Percentiles rank a stretch among this genome's conserved stretches.
Conservation (phyloP, 495 filamentous ascomycete genomes). For the Monascus purpureus region DNA sequence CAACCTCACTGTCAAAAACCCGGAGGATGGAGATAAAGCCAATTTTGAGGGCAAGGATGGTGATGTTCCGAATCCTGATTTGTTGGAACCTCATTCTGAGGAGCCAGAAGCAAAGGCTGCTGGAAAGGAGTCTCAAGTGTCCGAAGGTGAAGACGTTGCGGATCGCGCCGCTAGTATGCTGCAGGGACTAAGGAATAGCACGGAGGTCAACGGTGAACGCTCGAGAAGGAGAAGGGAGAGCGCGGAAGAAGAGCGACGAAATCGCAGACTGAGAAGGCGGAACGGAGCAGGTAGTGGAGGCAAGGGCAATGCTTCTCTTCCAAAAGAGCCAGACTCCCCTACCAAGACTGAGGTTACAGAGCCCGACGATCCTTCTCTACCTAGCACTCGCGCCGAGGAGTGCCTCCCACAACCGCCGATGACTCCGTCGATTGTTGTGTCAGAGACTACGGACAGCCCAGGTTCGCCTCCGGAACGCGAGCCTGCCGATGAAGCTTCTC, state of each 20-base stretch:
- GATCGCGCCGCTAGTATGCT: conserved; percentile 72
- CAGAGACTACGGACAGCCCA: conserved; percentile 14
- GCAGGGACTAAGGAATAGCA: conserved; percentile 60
- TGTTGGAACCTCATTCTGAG: conserved; percentile 22
- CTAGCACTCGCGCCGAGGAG: conserved; percentile 16
- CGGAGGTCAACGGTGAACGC: conserved; percentile 40
- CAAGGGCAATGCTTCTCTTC: conserved; percentile 28
- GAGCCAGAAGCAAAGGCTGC: conserved; percentile 26
- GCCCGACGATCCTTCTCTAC: conserved; percentile 12
- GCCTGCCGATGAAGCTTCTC: conserved; percentile 12
- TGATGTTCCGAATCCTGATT: conserved; percentile 18
- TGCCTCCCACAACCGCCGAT: conserved; percentile 7
- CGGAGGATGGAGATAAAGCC: conserved; percentile 15
- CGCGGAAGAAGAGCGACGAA: conserved; percentile 54
- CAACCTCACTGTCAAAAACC: conserved; percentile 31
- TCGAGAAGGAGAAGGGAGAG: conserved; percentile 50
- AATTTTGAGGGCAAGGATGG: conserved; percentile 10
- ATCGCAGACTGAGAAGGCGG: conserved; percentile 44
- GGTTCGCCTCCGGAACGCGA: conserved; percentile 10
- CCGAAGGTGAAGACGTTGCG: conserved; percentile 61
- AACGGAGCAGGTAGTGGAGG: conserved; percentile 30
- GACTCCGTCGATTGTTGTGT: conserved; percentile 28
- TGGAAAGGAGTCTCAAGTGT: conserved; percentile 27
- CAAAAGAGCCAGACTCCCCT: conserved; percentile 21
- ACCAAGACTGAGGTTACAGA: conserved; percentile 11